phyloP scores from a whole-genome alignment of 352 stramenopile species.

The Lagenidium giganteum region DNA sequence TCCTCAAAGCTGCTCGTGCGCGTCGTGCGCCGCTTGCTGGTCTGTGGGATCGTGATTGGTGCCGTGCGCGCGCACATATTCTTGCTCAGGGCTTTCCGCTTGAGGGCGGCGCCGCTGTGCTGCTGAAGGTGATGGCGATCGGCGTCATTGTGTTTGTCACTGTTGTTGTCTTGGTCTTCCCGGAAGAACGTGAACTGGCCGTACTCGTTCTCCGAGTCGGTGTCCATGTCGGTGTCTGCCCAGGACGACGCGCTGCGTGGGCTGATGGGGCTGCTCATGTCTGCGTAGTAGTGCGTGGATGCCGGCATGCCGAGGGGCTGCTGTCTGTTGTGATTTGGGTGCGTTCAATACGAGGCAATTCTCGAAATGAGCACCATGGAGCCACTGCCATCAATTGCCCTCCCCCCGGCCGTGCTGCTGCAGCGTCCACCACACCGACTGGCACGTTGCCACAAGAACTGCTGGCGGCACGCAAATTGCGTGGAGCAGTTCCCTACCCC shows the following conservation, averaged over 20 bases:
- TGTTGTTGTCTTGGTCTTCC: too few relatives aligned
- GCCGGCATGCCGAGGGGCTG: too few relatives aligned
- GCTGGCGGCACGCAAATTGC: too few relatives aligned
- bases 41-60: slow-evolving; percentile 49
- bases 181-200: slow-evolving; percentile 9
- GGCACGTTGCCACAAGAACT: too few relatives aligned
- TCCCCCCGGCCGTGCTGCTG: too few relatives aligned
- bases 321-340: background rate
- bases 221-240: slow-evolving; percentile 41
- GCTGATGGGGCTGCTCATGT: slow-evolving; percentile 14
- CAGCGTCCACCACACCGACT: too few relatives aligned
- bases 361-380: too few relatives aligned
- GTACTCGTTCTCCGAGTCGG: slow-evolving; percentile 28
- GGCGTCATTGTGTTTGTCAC: slow-evolving; percentile 18
- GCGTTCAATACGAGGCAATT: too few relatives aligned
- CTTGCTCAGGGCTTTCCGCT: slow-evolving; percentile 20
- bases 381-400: too few relatives aligned
- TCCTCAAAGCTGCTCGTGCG: slow-evolving; percentile 10
- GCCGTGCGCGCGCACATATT: slow-evolving; percentile 26
- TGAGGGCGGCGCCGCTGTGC: slow-evolving; percentile 2
- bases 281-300: too few relatives aligned
- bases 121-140: slow-evolving; percentile 8
- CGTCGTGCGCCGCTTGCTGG: slow-evolving; percentile 7
- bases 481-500: too few relatives aligned
- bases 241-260: slow-evolving; percentile 49